A percentile compares a stretch with the other conserved stretches of the same genome.
Evolutionary conservation across 1,139 yeast genomes (phyloP).

Genomic region (Yamadazyma kanchanaburiensis): DNA sequence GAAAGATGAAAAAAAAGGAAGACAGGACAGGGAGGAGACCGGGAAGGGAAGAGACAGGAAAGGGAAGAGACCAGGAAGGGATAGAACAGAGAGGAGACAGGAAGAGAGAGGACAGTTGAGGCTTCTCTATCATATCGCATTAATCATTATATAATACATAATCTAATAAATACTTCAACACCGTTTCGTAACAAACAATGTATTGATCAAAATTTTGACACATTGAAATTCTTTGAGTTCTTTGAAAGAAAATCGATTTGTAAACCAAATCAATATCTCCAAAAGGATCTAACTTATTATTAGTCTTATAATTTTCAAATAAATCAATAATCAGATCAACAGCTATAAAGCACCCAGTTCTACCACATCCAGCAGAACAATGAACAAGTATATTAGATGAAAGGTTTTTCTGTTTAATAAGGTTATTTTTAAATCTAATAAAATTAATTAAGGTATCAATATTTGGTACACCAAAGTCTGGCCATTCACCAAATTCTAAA

Average conservation of each 20-base stretch:
- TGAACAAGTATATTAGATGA: slow-evolving; percentile 42
- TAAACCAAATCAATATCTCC: slow-evolving; percentile 49
- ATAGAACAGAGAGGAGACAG: too few species aligned
- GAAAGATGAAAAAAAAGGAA: too few species aligned
- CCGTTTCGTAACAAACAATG: slow-evolving; percentile 40
- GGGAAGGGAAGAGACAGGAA: too few species aligned
- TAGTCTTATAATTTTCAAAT: slow-evolving; percentile 4
- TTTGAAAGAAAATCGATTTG: slow-evolving; percentile 36
- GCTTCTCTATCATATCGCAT: slow-evolving; percentile 7
- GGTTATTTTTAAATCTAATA: slow-evolving; percentile 44
- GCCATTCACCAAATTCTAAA: slow-evolving; percentile 73
- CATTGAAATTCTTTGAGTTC: slow-evolving; percentile 45
- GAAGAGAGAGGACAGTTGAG: too few species aligned
- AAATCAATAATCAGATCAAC: slow-evolving; percentile 30
- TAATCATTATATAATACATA: slow-evolving; percentile 7
- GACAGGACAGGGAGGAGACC: too few species aligned
- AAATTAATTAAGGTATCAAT: slow-evolving; percentile 52
- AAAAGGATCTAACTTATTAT: slow-evolving; percentile 17
- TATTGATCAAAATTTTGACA: slow-evolving; percentile 46
- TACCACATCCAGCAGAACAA: slow-evolving; percentile 84
- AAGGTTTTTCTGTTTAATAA: slow-evolving; percentile 19
- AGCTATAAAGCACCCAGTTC: slow-evolving; percentile 76
- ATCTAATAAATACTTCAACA: slow-evolving; percentile 23
- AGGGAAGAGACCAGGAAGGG: too few species aligned
- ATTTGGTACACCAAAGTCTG: slow-evolving; percentile 73